Base-by-base conservation (phyloP, 805 yeast species). In the Lachancea kluyveri region DNA sequence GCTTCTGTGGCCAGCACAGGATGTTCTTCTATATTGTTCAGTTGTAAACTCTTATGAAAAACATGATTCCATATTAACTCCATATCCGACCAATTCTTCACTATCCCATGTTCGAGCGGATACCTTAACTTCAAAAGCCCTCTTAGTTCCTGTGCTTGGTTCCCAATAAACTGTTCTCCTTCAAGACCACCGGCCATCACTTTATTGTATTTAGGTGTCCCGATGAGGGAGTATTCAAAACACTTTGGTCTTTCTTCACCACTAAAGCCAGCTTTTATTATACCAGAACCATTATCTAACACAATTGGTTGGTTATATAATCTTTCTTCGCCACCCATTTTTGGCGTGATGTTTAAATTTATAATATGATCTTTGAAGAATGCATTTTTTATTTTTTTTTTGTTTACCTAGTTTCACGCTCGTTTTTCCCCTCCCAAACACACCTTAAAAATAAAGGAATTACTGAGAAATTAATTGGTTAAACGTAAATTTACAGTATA, bases 1-100 rank as follows among this genome's bases (percentile, higher is more conserved):
- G 95, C 88, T 51, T 88, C 96, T 0, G 96, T 88, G 16, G 88
- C 64, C 28, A 88, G 62, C 8, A 88, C 62, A 1, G 96, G 96
- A 59, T 90, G 96, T 26, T 86, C 94, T 45, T 83, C 90, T 5
- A 77, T 56, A 23, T 64, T 60, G 10, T 77, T 67, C n/a, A 51
- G 22, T 39, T 70, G 68, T 31, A 82, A 60, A 23, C 73, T 80
- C 16, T 72, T 70, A 8, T 65, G 55, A 40, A 81, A 74, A 0
- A 82, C 68, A 43, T 76, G 70, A 30, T 71, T 67, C 96, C 96
- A 90, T 6, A 88, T 55, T 27, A 60, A 52, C 52, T 88, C 95
- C 83, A 90, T 78, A 41, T 83, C 88, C 39, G 70, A 73, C 97
- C 97, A 88, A 54, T 87, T 70, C 21, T 64, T 64, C 9, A 88